Evolutionary conservation across 345 rosid genomes (phyloP).

Genomic region (Populus davidiana): DNA sequence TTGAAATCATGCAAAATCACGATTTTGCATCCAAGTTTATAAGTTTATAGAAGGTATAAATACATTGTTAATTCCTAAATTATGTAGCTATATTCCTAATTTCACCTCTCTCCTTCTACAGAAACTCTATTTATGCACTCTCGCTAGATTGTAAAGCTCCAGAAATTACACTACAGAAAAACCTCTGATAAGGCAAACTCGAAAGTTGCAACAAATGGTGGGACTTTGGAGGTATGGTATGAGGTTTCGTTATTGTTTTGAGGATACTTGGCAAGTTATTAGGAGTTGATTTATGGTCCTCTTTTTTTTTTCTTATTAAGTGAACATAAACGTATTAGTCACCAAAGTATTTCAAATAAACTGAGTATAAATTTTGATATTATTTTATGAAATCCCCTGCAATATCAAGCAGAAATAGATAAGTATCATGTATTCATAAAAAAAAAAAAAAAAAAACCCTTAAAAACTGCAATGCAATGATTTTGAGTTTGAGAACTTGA

Average conservation of each 20-base stretch:
- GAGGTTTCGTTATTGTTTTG: conserved; percentile 16
- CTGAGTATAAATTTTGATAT: neutral
- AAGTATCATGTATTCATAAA: no score
- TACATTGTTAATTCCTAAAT: conserved; percentile 34
- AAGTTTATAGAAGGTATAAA: no score
- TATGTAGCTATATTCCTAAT: conserved; percentile 44
- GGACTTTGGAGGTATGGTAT: conserved; percentile 28
- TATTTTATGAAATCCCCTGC: neutral
- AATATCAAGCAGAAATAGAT: neutral
- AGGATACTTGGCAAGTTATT: neutral
- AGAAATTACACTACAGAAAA: conserved; percentile 30
- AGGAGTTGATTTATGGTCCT: conserved; percentile 17
- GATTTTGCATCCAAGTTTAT: no score
- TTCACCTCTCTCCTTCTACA: conserved; percentile 22
- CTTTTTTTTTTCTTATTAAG: neutral
- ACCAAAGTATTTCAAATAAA: neutral
- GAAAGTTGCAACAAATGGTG: neutral
- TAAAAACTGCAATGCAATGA: no score
- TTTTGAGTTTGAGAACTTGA: no score
- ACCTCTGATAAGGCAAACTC: conserved; percentile 27
- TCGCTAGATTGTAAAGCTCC: conserved; percentile 40
- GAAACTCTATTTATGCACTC: conserved; percentile 23
- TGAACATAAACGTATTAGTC: neutral
- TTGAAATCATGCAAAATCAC: no score
- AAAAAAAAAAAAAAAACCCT: no score